Evolutionary conservation across 2,329 filamentous ascomycete genomes (phyloP).

Genomic region (Chaetomiaceae sp.): DNA sequence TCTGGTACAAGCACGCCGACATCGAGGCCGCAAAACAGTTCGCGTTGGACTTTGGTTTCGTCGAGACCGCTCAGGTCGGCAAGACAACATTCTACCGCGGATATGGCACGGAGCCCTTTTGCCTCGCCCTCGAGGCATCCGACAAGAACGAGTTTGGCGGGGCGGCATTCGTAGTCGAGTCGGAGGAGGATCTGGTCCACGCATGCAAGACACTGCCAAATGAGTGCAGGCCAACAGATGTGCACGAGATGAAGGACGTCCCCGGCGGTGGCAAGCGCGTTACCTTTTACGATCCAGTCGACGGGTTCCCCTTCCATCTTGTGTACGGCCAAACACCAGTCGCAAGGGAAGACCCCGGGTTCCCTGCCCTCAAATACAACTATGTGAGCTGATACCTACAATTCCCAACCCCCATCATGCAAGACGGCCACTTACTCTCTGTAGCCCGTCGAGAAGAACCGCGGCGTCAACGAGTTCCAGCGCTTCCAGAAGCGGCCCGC

Average conservation of each 20-base stretch:
- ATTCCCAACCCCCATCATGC: constrained; percentile 24
- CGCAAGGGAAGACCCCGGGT: constrained; percentile 38
- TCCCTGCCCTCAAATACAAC: constrained; percentile 43
- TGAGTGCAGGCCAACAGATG: constrained; percentile 44
- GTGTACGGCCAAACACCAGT: constrained; percentile 48
- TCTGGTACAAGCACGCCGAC: constrained; percentile 46
- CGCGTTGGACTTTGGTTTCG: constrained; percentile 47
- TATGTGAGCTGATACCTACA: constrained; percentile 43
- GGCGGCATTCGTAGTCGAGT: constrained; percentile 54
- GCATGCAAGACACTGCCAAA: constrained; percentile 45
- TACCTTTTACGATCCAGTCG: constrained; percentile 49
- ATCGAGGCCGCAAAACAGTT: constrained; percentile 40
- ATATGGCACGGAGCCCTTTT: constrained; percentile 57
- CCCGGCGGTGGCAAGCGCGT: constrained; percentile 54
- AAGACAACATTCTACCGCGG: constrained; percentile 55
- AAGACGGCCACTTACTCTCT: constrained; percentile 23
- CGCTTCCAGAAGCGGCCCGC: constrained; percentile 45
- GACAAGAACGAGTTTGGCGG: constrained; percentile 51
- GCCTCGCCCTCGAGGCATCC: constrained; percentile 50
- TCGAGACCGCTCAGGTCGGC: constrained; percentile 35
- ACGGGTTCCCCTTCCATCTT: constrained; percentile 55
- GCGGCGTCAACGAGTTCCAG: constrained; percentile 45
- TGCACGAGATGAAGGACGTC: constrained; percentile 47
- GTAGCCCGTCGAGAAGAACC: constrained; percentile 49
- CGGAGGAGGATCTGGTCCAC: constrained; percentile 49